phyloP scores from a whole-genome alignment of 805 yeast species.

The Saccharomycopsis capsularis region DNA sequence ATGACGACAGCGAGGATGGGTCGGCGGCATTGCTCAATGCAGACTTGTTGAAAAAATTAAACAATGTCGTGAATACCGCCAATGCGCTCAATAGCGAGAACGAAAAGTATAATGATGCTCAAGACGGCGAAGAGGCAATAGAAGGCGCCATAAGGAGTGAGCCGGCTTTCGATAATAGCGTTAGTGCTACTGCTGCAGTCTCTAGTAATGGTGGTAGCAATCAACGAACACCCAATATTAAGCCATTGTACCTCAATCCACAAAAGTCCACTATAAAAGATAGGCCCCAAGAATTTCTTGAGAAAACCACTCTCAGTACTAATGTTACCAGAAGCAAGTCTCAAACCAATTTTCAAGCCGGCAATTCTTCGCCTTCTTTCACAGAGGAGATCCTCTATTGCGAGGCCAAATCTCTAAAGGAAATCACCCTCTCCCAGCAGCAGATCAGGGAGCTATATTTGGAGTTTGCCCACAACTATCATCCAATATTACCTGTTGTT shows the following conservation, averaged over 20 bases:
- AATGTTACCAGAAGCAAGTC: not conserved
- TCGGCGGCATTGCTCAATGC: conserved; percentile 8
- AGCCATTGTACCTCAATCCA: not conserved
- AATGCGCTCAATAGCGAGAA: conserved; percentile 16
- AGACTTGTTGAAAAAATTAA: conserved; percentile 17
- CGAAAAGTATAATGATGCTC: not conserved
- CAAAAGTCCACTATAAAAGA: not conserved
- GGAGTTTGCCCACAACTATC: conserved; percentile 74
- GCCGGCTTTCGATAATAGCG: not conserved
- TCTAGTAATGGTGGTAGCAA: not conserved
- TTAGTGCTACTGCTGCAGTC: not conserved
- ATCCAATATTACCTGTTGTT: conserved; percentile 81
- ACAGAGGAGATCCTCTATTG: conserved; percentile 41
- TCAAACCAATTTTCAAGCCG: not conserved
- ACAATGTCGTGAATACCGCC: conserved; percentile 17
- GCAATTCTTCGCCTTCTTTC: conserved; percentile 17
- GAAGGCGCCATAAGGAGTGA: too few species aligned
- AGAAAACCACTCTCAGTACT: not conserved
- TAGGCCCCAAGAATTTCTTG: not conserved
- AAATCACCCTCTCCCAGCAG: conserved; percentile 51
- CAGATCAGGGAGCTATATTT: conserved; percentile 55
- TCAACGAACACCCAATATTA: too few species aligned
- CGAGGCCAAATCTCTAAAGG: conserved; percentile 65
- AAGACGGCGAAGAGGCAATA: not conserved
- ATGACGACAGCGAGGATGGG: not conserved